Evolutionary conservation across 1,139 yeast genomes (phyloP), one percentile per base, ranked within the genome.

Genomic region (Yamadazyma spencermartinsiae): DNA sequence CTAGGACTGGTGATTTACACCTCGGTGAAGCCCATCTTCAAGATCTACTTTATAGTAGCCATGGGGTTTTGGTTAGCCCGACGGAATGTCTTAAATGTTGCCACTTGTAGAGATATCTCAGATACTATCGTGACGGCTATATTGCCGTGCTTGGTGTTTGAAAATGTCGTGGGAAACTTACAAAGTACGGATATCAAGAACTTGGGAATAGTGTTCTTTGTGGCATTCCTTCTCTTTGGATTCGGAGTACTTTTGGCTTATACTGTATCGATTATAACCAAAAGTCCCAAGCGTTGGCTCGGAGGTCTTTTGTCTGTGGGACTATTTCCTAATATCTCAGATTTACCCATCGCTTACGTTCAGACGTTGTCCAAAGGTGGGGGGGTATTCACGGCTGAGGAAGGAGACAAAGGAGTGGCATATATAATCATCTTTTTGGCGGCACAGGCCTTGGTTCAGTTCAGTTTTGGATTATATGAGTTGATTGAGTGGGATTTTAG

Each of bases 261-360:
- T 21, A 44, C 62, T 0, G 58, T 64, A 4, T 56, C 61, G 38
- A 41, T 62, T n/a, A 44, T 63, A 1, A 63, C 76, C 23, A 72
- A 72, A 19, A 61, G 76, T 4, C 97, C 96, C 0, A 75, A 74
- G 46, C 64, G 76, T 37, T 89, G 95, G 95, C 63, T 76, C 33
- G 95, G 96, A 37, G 96, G 96, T 0, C 63, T 79, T 12, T 63
- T 86, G 1, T 80, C 87, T 0, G 68, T 79, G 9, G 72, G 90
- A 4, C 68, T 86, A 32, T 79, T 87, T 56, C 72, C 78, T 18
- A 83, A 83, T 52, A 82, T 86, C 35, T 80, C 92, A 8, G 96
- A 89, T 62, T 68, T 89, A 43, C 96, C 96, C 1, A 86, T 89
- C 51, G 96, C 96, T 0, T 88, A 88, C 51, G 71, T 89, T 30